Conservation (phyloP, 805 yeast species). For the Kuraishia borneana region DNA sequence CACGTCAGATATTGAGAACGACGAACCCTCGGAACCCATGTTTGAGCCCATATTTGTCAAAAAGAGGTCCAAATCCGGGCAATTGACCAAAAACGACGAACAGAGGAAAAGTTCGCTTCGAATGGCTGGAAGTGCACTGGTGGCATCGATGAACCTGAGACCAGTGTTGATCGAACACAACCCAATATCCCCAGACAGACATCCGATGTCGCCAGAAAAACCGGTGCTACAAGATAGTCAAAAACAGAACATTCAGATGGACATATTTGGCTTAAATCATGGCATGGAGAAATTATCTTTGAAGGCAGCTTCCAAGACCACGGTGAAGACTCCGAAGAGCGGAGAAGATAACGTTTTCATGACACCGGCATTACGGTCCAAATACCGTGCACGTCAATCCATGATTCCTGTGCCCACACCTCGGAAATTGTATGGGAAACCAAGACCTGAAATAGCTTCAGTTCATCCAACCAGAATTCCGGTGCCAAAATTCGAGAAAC, state of each 20-base stretch:
- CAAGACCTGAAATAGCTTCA: too few relatives aligned
- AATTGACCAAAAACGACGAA: conserved; percentile 1
- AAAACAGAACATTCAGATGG: conserved; percentile 2
- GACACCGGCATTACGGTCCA: conserved; percentile 8
- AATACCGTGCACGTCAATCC: not conserved
- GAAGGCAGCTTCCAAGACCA: not conserved
- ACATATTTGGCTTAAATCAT: not conserved
- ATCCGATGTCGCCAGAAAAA: conserved; percentile 3
- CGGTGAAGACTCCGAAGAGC: not conserved
- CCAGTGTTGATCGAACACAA: conserved; percentile 16
- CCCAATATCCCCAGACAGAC: conserved; percentile 14
- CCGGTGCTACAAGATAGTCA: conserved; percentile 15
- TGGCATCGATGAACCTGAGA: conserved; percentile 9
- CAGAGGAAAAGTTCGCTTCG: conserved; percentile 1
- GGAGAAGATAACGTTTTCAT: not conserved
- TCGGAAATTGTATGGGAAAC: not conserved
- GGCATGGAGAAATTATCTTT: not conserved
- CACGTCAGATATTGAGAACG: not conserved
- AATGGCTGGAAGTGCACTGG: conserved; percentile 4
- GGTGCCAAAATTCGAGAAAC: not conserved
- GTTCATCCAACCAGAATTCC: not conserved
- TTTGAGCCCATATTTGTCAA: not conserved
- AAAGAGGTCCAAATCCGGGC: not conserved
- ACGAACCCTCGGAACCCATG: not conserved
- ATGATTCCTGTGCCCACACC: not conserved